These are phyloP conservation scores for Ganoderma leucocontextum DNA, from an alignment of 1,284 basidiomycete genomes.

Conservation along the genomic window DNA sequence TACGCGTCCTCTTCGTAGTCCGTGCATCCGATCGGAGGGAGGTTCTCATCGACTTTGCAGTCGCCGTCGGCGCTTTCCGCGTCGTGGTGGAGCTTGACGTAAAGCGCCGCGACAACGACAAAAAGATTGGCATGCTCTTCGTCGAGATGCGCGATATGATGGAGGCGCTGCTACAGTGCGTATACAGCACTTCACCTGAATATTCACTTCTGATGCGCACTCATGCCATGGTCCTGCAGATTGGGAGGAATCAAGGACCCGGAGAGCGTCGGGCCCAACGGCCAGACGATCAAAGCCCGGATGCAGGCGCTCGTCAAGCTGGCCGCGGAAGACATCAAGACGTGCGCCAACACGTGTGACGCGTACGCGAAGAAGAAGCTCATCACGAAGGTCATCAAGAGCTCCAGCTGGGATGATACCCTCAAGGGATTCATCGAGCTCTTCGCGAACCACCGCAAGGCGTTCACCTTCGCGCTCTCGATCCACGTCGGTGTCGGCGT, in stretches of 20 bases:
- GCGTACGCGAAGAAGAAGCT: conserved; percentile 42
- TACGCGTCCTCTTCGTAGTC: background rate
- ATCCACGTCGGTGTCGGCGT: conserved; percentile 46
- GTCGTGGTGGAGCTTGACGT: conserved; percentile 49
- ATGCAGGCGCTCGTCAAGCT: conserved; percentile 32
- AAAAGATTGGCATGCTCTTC: conserved; percentile 46
- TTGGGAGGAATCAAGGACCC: conserved; percentile 34
- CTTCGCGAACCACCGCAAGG: conserved; percentile 43
- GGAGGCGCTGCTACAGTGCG: conserved; percentile 49
- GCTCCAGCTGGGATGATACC: conserved; percentile 25
- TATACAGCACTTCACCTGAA: conserved; percentile 2
- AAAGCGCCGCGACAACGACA: conserved; percentile 51
- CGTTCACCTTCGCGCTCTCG: conserved; percentile 43
- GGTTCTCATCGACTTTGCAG: conserved; percentile 34
- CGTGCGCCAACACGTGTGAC: conserved; percentile 43
- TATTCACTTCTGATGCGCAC: background rate
- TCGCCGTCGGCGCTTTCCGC: conserved; percentile 52
- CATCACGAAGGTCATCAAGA: conserved; percentile 45
- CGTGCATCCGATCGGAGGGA: background rate
- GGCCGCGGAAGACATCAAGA: conserved; percentile 40
- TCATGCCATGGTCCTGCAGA: conserved; percentile 9
- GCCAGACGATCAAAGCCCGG: conserved; percentile 13
- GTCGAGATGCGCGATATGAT: conserved; percentile 44
- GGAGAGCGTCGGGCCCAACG: conserved; percentile 29
- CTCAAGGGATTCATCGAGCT: conserved; percentile 34